Evolutionary conservation across 805 yeast species (phyloP), one percentile per base, ranked within the genome.

Genomic region (Pichia exigua): DNA sequence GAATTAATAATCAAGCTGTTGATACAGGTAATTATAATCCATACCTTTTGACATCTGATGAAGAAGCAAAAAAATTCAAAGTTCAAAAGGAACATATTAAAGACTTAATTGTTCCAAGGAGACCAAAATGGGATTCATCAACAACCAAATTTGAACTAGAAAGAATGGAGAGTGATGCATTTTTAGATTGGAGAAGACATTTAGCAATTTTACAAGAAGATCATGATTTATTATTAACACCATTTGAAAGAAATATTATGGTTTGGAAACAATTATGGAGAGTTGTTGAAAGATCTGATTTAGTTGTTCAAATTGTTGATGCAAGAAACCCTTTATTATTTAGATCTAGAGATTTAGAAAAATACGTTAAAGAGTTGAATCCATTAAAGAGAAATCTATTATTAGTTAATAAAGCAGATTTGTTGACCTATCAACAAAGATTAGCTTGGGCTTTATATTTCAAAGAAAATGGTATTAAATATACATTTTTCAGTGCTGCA

Each of bases 261-360:
- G 97, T 94, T 53, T 94, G 99, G 99, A 83, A 94, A 65, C 99
- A 94, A 70, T 73, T 94, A 58, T 94, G 99, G 99, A 80, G 99
- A 71, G 99, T 94, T 44, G 87, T 90, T 24, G 99, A 94, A 68
- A 81, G 98, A 64, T 87, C 94, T 24, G 97, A 92, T 67, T 75
- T 94, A 61, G 81, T 94, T 41, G 97, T 94, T 7, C 99, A 94
- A 67, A 94, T 94, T 72, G 98, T 94, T 28, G 99, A 94, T 72
- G 98, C 97, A 13, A 79, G 99, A 70, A 90, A 88, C 65, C 99
- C 99, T 6, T 70, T 91, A 53, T 74, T 89, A 54, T 94, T 89
- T 73, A 78, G 98, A 65, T 90, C 97, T 1, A 79, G 79, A 26
- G 98, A 94, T 70, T 76, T 63, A 63, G 98, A 87, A 58, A 75